A percentile compares a stretch with the other conserved stretches of the same genome.
phyloP scores from a whole-genome alignment of 306 rosid genomes.

The Rosa rugosa region DNA sequence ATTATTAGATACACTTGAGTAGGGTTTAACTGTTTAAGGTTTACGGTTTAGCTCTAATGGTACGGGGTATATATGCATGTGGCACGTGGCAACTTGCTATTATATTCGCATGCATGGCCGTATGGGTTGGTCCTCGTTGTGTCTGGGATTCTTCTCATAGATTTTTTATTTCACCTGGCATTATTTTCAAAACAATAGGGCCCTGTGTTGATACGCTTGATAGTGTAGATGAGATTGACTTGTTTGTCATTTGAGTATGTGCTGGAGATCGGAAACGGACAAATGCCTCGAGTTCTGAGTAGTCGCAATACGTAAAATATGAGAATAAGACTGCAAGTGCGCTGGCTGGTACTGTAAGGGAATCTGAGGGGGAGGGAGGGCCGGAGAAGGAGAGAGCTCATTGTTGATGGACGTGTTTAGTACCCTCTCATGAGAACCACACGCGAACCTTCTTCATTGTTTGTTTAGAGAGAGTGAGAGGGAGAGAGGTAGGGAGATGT shows the following conservation, averaged over 20 bases:
- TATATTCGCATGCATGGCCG: neutral
- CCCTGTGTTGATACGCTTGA: neutral
- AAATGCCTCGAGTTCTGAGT: neutral
- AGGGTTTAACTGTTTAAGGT: no score
- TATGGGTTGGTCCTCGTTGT: neutral
- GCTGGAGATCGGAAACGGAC: constrained; percentile 12
- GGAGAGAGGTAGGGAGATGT: neutral
- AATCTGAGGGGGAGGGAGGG: neutral
- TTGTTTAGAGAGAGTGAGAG: neutral
- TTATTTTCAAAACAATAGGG: neutral
- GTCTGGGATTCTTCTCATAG: neutral
- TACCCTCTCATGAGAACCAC: neutral
- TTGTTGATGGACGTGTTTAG: neutral
- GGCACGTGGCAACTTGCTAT: neutral
- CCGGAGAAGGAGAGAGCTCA: neutral
- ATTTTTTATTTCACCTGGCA: neutral
- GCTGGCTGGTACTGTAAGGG: neutral
- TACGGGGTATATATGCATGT: neutral
- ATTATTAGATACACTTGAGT: no score
- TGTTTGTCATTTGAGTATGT: neutral
- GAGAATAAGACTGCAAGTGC: neutral
- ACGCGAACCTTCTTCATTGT: neutral
- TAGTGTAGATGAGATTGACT: neutral
- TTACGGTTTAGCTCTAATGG: neutral
- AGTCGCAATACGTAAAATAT: neutral